These are phyloP conservation scores for Fraxinus albicans DNA, from an alignment of 305 asterid genomes.

Conservation along the genomic window DNA sequence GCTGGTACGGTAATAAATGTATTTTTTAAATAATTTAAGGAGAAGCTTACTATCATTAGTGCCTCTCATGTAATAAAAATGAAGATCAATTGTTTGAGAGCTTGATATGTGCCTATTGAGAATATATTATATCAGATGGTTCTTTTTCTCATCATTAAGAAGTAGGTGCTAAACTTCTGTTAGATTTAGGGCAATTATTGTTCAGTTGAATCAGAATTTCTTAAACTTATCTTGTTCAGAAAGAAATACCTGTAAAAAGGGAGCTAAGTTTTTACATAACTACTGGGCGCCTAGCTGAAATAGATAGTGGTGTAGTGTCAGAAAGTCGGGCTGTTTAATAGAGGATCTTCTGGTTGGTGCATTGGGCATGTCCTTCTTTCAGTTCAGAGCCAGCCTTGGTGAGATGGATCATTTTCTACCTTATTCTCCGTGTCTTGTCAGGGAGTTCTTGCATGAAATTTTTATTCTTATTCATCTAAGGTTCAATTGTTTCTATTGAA, in stretches of 20 bases:
- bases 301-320: conserved; percentile 4
- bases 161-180: not conserved
- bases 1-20: conserved; percentile 50
- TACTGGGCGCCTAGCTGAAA: not conserved
- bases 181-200: not conserved
- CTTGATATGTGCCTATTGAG: not conserved
- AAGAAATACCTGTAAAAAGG: not conserved
- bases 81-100: not conserved
- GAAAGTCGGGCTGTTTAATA: not conserved
- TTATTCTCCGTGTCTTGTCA: not conserved
- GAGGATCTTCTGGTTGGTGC: conserved; percentile 8
- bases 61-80: not conserved
- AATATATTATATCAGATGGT: not conserved
- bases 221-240: not conserved
- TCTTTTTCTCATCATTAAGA: not conserved
- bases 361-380: conserved; percentile 1
- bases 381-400: not conserved
- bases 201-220: not conserved
- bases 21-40: conserved; percentile 8
- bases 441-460: not conserved
- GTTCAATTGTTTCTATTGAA: not conserved
- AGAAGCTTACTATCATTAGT: not conserved
- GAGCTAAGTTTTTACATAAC: not conserved
- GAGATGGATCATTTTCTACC: not conserved
- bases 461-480: not conserved